Evolutionary conservation across 2,329 filamentous ascomycete genomes (phyloP).

Genomic region (Colletotrichum viniferum): DNA sequence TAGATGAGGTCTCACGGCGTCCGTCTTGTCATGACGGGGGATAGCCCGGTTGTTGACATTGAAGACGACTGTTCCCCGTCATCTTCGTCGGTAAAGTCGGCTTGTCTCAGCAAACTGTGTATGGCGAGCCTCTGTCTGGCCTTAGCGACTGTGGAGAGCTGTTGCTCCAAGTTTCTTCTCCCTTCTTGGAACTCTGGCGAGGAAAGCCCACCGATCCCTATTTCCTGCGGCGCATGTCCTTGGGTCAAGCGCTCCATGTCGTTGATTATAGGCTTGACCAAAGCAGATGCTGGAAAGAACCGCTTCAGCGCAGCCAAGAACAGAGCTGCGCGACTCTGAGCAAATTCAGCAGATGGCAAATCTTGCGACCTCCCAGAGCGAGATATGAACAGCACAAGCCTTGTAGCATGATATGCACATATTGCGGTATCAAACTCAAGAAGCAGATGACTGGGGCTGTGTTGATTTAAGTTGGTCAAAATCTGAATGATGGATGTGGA

Average conservation of each 20-base stretch:
- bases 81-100: constrained; percentile 29
- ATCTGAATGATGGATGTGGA: constrained; percentile 42
- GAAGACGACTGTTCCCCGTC: constrained; percentile 18
- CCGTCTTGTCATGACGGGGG: background rate
- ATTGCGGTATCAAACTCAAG: constrained; percentile 47
- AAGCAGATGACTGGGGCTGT: constrained; percentile 27
- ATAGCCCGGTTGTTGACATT: background rate
- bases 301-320: constrained; percentile 28
- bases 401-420: constrained; percentile 45
- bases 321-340: constrained; percentile 28
- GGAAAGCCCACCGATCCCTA: constrained; percentile 22
- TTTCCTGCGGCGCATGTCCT: background rate
- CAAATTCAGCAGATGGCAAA: constrained; percentile 26
- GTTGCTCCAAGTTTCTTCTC: background rate
- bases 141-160: constrained; percentile 25
- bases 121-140: constrained; percentile 28
- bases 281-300: constrained; percentile 28
- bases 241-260: constrained; percentile 24
- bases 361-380: constrained; percentile 17
- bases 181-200: constrained; percentile 3
- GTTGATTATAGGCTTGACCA: constrained; percentile 30
- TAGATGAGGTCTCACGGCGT: background rate
- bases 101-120: constrained; percentile 31
- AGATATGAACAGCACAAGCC: constrained; percentile 35
- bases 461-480: constrained; percentile 31